Evolutionary conservation across 1,139 yeast species (phyloP), one percentile per base, ranked within the genome.

Genomic region (Candida tunisiensis): DNA sequence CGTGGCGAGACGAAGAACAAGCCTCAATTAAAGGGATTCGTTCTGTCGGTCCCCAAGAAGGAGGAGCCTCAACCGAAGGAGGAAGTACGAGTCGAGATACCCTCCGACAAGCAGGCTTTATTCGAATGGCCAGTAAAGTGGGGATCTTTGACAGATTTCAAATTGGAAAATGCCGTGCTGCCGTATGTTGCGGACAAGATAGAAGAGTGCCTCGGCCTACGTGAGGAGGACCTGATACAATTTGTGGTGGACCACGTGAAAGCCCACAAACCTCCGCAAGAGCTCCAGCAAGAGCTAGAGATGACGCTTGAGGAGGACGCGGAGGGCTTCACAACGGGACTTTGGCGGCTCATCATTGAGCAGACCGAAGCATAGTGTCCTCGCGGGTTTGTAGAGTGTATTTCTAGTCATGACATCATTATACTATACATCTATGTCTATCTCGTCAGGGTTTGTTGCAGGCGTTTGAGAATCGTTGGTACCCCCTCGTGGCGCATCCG

Each of bases 301-400:
- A 40, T 43, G 35, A 45, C 53, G 7, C 35, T 50, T 18, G 55
- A 50, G 23, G 56, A 50, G 25, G 56, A 51, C 33, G 53, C 55
- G 2, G 46, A 38, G 24, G 35, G 36, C 3, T 35, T 49, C 10
- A 15, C 12, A 3, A 13, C 15, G 8, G 22, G 10, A 10, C 15
- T 20, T 5, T 20, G 22, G 22, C 22, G 15, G 8, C 9, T 17
- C 4, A 17, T 17, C 19, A 17, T 17, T 3, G 19, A 17, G 9
- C 8, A 10, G n/a, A 17, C 19, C n/a, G n/a, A 10, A 17, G 19
- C 19, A 7, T 16, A 16, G n/a, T n/a, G n/a, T n/a, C n/a, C n/a
- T n/a, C n/a, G n/a, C n/a, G n/a, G n/a, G n/a, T n/a, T n/a, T n/a
- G n/a, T n/a, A n/a, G n/a, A n/a, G n/a, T n/a, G n/a, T n/a, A n/a